Conservation (phyloP, 140 eudicot species). For the Flaveria floridana region DNA sequence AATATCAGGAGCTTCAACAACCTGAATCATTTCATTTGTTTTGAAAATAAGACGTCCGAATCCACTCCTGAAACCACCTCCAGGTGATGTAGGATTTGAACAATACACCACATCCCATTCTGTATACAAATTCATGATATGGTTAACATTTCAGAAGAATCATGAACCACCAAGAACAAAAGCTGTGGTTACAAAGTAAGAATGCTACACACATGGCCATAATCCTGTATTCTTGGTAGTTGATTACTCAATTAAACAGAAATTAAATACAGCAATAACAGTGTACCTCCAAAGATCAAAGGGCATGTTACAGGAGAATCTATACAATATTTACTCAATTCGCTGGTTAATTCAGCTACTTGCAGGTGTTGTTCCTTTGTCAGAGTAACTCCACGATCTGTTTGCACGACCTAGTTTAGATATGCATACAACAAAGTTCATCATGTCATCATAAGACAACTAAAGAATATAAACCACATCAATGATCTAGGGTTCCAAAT, state of each 20-base stretch:
- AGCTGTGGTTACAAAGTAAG: neutral
- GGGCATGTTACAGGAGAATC: constrained; percentile 89
- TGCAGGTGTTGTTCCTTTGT: constrained; percentile 65
- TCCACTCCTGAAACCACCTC: constrained; percentile 88
- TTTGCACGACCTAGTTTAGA: constrained; percentile 63
- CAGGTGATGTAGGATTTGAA: constrained; percentile 94
- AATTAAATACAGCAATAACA: neutral
- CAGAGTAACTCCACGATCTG: constrained; percentile 85
- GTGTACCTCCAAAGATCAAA: constrained; percentile 84
- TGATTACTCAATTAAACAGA: neutral
- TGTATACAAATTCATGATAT: constrained; percentile 30
- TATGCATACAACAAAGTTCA: constrained; percentile 36
- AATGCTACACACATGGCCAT: neutral
- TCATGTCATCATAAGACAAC: neutral
- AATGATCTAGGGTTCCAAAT: constrained; percentile 8
- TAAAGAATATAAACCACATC: constrained; percentile 2
- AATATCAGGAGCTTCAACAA: constrained; percentile 77
- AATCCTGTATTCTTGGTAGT: neutral
- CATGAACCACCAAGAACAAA: neutral
- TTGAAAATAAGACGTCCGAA: constrained; percentile 80
- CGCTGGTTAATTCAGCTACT: constrained; percentile 73
- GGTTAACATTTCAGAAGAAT: neutral
- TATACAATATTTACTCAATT: constrained; percentile 63
- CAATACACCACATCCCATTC: constrained; percentile 98
- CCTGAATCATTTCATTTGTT: constrained; percentile 94